These are phyloP conservation scores for Echeveria elegans DNA, from an alignment of 164 flowering plant genomes.

Conservation along the genomic window DNA sequence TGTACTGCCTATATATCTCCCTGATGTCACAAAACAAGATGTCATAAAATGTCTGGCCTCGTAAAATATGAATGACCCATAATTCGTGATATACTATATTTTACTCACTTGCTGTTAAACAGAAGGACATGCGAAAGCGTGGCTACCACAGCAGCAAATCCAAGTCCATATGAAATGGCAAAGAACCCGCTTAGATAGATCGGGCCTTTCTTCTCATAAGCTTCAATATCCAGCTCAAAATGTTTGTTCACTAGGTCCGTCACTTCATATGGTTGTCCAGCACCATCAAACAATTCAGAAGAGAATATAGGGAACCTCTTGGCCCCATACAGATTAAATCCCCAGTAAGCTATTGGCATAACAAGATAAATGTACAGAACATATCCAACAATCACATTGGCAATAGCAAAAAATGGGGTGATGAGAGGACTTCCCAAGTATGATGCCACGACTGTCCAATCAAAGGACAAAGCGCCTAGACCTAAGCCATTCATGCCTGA, in stretches of 20 bases:
- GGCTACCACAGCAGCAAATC: constrained; percentile 49
- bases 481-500: constrained; percentile 14
- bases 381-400: constrained; percentile 12
- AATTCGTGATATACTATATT: not conserved
- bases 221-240: constrained; percentile 31
- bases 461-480: constrained; percentile 11
- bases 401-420: constrained; percentile 16
- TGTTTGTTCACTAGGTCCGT: constrained; percentile 34
- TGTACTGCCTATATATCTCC: constrained; percentile 31
- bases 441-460: constrained; percentile 15
- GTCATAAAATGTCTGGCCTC: not conserved
- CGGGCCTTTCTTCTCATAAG: constrained; percentile 28
- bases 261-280: constrained; percentile 29
- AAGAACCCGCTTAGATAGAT: constrained; percentile 42
- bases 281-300: constrained; percentile 20
- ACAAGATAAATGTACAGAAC: not conserved
- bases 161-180: constrained; percentile 45
- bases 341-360: constrained; percentile 14
- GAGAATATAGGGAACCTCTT: constrained; percentile 14
- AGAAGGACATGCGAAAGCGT: constrained; percentile 49
- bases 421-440: constrained; percentile 13
- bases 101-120: constrained; percentile 46
- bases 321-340: constrained; percentile 12
- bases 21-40: constrained; percentile 18
- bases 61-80: not conserved